Percentiles rank a stretch among this genome's conserved stretches.
phyloP scores from a whole-genome alignment of 768 basidiomycete genomes.

The Naganishia kalamii region DNA sequence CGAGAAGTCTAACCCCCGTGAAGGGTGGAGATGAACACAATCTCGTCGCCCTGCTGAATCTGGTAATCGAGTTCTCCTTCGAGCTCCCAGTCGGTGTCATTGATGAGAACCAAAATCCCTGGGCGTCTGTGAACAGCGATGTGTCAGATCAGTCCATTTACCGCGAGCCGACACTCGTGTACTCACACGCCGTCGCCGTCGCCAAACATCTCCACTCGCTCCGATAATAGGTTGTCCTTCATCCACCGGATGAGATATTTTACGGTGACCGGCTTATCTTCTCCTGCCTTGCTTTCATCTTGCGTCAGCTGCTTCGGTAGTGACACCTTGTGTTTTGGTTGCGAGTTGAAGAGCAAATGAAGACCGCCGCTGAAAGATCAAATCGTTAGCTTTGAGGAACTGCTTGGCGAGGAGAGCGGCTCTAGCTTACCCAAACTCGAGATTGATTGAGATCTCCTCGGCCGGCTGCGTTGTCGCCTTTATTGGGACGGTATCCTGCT shows the following conservation, averaged over 20 bases:
- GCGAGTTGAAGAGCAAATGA: slow-evolving; percentile 41
- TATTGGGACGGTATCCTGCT: neutral
- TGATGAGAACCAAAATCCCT: slow-evolving; percentile 91
- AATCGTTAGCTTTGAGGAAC: neutral
- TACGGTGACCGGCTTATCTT: slow-evolving; percentile 49
- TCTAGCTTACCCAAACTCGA: slow-evolving; percentile 43
- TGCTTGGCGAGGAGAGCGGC: neutral
- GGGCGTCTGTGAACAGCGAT: slow-evolving; percentile 61
- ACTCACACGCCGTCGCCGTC: slow-evolving; percentile 78
- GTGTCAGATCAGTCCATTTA: too few relatives aligned
- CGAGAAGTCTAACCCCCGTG: slow-evolving; percentile 65
- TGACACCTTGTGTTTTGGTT: slow-evolving; percentile 37
- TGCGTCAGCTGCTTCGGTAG: slow-evolving; percentile 29
- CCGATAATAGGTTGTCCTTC: slow-evolving; percentile 67
- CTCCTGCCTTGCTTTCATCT: slow-evolving; percentile 1
- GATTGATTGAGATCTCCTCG: slow-evolving; percentile 38
- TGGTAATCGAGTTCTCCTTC: slow-evolving; percentile 86
- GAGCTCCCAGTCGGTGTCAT: slow-evolving; percentile 95
- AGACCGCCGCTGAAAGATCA: slow-evolving; percentile 36
- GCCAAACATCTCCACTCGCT: slow-evolving; percentile 80
- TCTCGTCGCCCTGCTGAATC: slow-evolving; percentile 71
- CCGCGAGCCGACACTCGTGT: too few relatives aligned
- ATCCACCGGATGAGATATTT: slow-evolving; percentile 73
- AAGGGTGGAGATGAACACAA: slow-evolving; percentile 93
- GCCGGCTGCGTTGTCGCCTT: neutral